Conservation (phyloP, 2,329 filamentous ascomycete genomes). For the Colletotrichum endophyticum region DNA sequence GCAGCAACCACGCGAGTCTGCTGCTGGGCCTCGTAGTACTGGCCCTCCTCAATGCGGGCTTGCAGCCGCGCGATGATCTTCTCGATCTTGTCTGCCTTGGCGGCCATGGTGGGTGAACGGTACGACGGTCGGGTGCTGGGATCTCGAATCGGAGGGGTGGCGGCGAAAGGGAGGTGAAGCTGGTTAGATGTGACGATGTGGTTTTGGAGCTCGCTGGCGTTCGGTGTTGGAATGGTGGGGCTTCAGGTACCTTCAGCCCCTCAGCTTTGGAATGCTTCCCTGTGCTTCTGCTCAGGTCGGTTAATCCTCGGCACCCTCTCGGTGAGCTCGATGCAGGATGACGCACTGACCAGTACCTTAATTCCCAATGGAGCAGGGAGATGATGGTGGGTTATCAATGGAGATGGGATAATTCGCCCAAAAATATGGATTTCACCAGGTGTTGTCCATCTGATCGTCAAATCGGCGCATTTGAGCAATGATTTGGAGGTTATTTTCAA, state of each 20-base stretch:
- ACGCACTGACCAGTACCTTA: slow-evolving; percentile 5
- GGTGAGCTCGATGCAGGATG: not conserved
- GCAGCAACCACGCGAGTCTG: slow-evolving; percentile 95
- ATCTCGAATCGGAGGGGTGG: not conserved
- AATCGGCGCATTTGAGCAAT: not conserved
- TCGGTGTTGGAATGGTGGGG: not conserved
- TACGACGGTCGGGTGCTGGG: not conserved
- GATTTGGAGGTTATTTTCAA: not conserved
- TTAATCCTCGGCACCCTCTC: not conserved
- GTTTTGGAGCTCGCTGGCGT: not conserved
- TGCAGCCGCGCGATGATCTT: slow-evolving; percentile 73
- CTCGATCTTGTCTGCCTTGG: slow-evolving; percentile 49
- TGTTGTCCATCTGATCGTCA: not conserved
- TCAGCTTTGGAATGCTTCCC: not conserved
- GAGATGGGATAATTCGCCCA: not conserved
- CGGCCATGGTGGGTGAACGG: not conserved
- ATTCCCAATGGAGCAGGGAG: not conserved
- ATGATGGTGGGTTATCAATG: not conserved
- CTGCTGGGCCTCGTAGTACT: slow-evolving; percentile 98
- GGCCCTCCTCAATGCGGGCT: slow-evolving; percentile 86
- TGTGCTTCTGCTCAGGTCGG: not conserved
- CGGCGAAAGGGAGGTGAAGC: not conserved
- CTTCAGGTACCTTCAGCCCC: not conserved
- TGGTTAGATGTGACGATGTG: not conserved
- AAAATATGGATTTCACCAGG: not conserved